Conservation (phyloP, 2,329 filamentous ascomycete species). For the Davidsoniella neocaledoniae region DNA sequence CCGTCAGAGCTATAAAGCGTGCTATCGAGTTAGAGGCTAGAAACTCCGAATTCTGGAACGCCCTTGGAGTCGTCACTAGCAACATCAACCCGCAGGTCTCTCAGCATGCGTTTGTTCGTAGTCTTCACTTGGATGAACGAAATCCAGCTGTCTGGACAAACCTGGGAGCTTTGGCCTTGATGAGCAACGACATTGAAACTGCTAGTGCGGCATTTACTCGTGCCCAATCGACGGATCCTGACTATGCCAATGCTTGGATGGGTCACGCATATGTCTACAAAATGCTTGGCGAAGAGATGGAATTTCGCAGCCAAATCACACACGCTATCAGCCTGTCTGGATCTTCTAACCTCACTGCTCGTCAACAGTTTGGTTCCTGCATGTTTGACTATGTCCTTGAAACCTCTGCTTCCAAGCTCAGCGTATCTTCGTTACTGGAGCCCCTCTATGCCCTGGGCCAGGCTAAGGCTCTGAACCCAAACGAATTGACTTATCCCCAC, state of each 20-base stretch:
- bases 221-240: conserved; percentile 85
- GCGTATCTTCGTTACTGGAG: conserved; percentile 53
- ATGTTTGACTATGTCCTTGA: conserved; percentile 67
- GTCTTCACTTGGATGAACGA: conserved; percentile 79
- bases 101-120: conserved; percentile 85
- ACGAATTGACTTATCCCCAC: conserved; percentile 58
- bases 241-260: conserved; percentile 85
- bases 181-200: conserved; percentile 70
- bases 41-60: conserved; percentile 95
- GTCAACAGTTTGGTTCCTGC: conserved; percentile 63
- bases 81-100: conserved; percentile 71
- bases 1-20: conserved; percentile 82
- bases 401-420: conserved; percentile 29
- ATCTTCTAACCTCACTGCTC: conserved; percentile 53
- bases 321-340: conserved; percentile 90
- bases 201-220: conserved; percentile 81
- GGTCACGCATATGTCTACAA: conserved; percentile 79
- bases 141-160: conserved; percentile 82
- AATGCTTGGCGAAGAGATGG: conserved; percentile 53
- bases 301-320: conserved; percentile 73
- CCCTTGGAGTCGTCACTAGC: conserved; percentile 79
- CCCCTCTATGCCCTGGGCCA: conserved; percentile 82
- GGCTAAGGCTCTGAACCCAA: conserved; percentile 51
- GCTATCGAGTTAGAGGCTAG: conserved; percentile 90
- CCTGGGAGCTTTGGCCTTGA: conserved; percentile 66